Percentiles rank a stretch among this genome's conserved stretches.
Evolutionary conservation across 441 rosid species (phyloP).

Genomic region (Populus trichocarpa): DNA sequence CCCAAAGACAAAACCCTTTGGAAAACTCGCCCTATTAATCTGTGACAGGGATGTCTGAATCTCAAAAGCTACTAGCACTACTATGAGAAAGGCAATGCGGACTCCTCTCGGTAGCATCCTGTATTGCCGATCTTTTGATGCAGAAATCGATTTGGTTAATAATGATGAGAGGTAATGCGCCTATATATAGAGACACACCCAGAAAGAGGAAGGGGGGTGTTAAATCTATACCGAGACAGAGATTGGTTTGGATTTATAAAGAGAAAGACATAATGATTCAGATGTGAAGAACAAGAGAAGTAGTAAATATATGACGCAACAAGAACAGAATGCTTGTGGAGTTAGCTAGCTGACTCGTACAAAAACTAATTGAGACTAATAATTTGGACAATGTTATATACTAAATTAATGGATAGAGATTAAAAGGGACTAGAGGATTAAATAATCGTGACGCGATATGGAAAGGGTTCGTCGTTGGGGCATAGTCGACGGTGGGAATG

Average conservation of each 20-base stretch:
- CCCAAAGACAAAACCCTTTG: conserved; percentile 81
- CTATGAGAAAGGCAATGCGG: conserved; percentile 16
- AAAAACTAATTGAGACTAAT: background rate
- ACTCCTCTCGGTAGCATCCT: conserved; percentile 19
- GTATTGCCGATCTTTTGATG: no score
- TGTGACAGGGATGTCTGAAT: conserved; percentile 31
- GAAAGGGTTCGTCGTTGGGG: background rate
- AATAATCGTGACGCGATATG: background rate
- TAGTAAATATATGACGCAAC: background rate
- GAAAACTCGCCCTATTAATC: conserved; percentile 71
- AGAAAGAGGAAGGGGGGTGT: background rate
- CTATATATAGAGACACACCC: background rate
- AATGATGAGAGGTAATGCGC: background rate
- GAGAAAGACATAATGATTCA: background rate
- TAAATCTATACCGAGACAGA: background rate
- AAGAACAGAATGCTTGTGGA: background rate
- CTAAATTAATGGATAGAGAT: background rate
- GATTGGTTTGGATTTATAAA: background rate
- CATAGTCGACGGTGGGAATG: background rate
- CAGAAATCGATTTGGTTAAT: background rate
- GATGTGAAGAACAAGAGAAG: conserved; percentile 1
- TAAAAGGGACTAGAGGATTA: background rate
- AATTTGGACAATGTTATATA: background rate
- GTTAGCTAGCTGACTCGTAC: background rate
- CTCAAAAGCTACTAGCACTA: conserved; percentile 19